A percentile compares a stretch with the other conserved stretches of the same genome.
Conservation (phyloP, 768 basidiomycete species). For the Lactarius hatsudake region DNA sequence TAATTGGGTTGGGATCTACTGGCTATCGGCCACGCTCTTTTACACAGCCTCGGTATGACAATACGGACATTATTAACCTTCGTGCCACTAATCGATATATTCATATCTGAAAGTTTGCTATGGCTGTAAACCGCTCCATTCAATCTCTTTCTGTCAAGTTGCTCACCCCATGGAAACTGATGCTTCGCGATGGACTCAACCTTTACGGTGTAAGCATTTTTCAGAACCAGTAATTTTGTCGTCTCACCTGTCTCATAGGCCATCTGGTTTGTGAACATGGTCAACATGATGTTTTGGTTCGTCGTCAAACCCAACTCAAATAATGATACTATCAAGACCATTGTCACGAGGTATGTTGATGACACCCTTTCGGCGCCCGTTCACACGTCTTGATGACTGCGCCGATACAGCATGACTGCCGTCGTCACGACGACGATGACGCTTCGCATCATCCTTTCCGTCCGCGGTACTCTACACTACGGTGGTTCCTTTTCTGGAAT, state of each 20-base stretch:
- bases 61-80: neutral
- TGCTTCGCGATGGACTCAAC: conserved; percentile 87
- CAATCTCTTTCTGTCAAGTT: conserved; percentile 55
- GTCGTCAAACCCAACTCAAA: conserved; percentile 63
- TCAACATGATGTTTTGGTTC: conserved; percentile 87
- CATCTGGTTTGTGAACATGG: conserved; percentile 75
- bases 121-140: conserved; percentile 60
- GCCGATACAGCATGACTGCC: conserved; percentile 63
- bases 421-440: conserved; percentile 87
- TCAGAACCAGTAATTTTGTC: conserved; percentile 9
- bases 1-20: conserved; percentile 85
- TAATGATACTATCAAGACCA: conserved; percentile 72
- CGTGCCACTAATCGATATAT: neutral
- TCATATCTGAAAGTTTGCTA: conserved; percentile 43
- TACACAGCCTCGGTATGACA: conserved; percentile 61
- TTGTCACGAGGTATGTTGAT: conserved; percentile 56
- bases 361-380: neutral
- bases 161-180: conserved; percentile 74
- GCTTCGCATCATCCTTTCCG: conserved; percentile 79
- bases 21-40: conserved; percentile 72
- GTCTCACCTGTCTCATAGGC: conserved; percentile 39
- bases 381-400: neutral
- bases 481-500: conserved; percentile 68
- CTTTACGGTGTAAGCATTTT: conserved; percentile 62
- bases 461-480: conserved; percentile 68